phyloP scores from a whole-genome alignment of 768 basidiomycete genomes.

The Panaeolus papilionaceus region DNA sequence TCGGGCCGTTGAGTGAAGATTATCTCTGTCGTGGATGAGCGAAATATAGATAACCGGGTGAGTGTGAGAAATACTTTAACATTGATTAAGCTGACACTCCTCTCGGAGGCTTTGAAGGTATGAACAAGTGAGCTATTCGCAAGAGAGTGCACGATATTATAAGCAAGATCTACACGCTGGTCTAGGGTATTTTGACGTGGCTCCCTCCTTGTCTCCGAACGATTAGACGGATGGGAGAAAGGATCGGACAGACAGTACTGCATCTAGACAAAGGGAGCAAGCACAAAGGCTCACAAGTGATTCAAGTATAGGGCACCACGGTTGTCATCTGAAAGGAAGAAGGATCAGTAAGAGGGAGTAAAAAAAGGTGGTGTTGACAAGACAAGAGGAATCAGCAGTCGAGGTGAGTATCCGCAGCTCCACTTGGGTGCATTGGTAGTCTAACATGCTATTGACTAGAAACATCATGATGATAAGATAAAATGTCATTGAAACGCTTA shows the following conservation, averaged over 20 bases:
- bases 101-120: slow-evolving; percentile 5
- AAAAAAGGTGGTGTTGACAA: slow-evolving; percentile 14
- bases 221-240: slow-evolving; percentile 13
- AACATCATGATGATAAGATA: slow-evolving; percentile 41
- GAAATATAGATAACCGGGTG: slow-evolving; percentile 12
- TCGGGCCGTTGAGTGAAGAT: not conserved
- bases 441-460: slow-evolving; percentile 56
- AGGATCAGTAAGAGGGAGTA: slow-evolving; percentile 25
- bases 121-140: not conserved
- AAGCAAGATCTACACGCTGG: slow-evolving; percentile 9
- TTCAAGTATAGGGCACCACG: slow-evolving; percentile 7
- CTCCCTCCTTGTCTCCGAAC: slow-evolving; percentile 14
- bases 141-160: not conserved
- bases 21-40: not conserved
- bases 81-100: slow-evolving; percentile 6
- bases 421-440: slow-evolving; percentile 50
- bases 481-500: not conserved
- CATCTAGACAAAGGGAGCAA: slow-evolving; percentile 11
- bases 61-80: not conserved
- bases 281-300: slow-evolving; percentile 9
- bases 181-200: slow-evolving; percentile 15
- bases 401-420: slow-evolving; percentile 47
- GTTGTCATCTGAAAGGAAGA: slow-evolving; percentile 22
- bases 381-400: slow-evolving; percentile 35
- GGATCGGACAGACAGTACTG: slow-evolving; percentile 2